phyloP scores from a whole-genome alignment of 768 basidiomycete species.

The Lyophyllum atratum region DNA sequence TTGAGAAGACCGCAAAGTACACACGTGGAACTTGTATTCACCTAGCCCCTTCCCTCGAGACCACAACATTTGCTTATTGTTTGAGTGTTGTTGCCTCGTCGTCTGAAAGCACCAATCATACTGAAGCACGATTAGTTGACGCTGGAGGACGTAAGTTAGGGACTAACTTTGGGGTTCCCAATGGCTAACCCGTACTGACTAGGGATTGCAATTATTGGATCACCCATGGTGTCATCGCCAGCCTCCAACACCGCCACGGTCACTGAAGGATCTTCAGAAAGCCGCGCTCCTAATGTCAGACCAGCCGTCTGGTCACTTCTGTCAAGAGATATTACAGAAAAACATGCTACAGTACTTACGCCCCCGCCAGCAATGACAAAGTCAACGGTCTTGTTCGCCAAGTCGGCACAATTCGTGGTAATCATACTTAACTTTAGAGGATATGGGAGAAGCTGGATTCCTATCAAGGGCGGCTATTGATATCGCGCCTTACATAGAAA shows the following conservation, averaged over 20 bases:
- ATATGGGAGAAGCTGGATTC: background rate
- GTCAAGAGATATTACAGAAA: background rate
- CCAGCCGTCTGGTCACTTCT: slow-evolving; percentile 32
- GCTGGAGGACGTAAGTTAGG: background rate
- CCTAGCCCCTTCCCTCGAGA: slow-evolving; percentile 34
- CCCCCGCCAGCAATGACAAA: slow-evolving; percentile 32
- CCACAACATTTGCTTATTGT: slow-evolving; percentile 28
- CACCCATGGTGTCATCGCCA: slow-evolving; percentile 32
- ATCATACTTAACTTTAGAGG: slow-evolving; percentile 1
- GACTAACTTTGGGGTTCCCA: slow-evolving; percentile 27
- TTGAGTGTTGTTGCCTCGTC: slow-evolving; percentile 26
- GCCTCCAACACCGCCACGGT: slow-evolving; percentile 42
- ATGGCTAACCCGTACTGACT: slow-evolving; percentile 30
- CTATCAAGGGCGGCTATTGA: too few species aligned
- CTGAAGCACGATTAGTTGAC: slow-evolving; percentile 4
- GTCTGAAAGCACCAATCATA: slow-evolving; percentile 40
- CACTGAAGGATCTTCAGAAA: slow-evolving; percentile 38
- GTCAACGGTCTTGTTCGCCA: slow-evolving; percentile 28
- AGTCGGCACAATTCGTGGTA: slow-evolving; percentile 10
- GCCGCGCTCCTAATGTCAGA: slow-evolving; percentile 41
- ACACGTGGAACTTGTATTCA: slow-evolving; percentile 1
- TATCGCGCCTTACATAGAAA: too few species aligned
- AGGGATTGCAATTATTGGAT: slow-evolving; percentile 35
- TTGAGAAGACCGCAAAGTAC: background rate
- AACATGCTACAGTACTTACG: slow-evolving; percentile 6